Base-by-base conservation (phyloP, 2,329 filamentous ascomycete species). In the Penicillium concentricum region DNA sequence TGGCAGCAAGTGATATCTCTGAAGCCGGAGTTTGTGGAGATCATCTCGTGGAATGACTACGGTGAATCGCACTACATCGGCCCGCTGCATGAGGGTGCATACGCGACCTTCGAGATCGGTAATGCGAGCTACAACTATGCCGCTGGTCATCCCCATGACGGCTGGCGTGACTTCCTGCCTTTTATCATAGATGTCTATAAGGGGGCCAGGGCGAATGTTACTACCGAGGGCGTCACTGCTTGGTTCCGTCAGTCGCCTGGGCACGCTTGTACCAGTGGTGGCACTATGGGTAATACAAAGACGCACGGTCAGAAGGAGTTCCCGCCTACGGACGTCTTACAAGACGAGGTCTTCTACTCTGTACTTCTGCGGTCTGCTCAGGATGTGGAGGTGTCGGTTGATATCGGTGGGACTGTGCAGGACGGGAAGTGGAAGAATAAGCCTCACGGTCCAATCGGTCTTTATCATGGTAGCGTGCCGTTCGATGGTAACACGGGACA, bases 1-100 rank as follows among this genome's bases (percentile, higher is more conserved):
- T 87, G 84, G 85, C 71, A 77, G 50, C 77, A 85, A 57, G 77
- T 81, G 12, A 15, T 39, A 15, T 55, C 42, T 2, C 24, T 57
- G 18, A 39, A 54, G 18, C 44, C 54, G 10, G 41, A 46, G 2
- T 44, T 49, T 16, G 51, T 54, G 30, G 56, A 58, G 32, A 59
- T 59, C 12, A 59, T 59, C 44, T 57, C 57, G 5, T 59, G 57
- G 57, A 57, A 59, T 15, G 84, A 86, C 64, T 86, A 78, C 58
- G 83, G 83, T 34, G 84, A 86, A 67, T 81, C 82, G 2, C 54
- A 56, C n/a, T 56, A 56, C 20, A 56, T 56, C 20, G 54, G 54
- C 12, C 52, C 52, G 13, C 20, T 55, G 22, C 52, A 55, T 43
- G 52, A 55, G 13, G 52, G 39, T 28, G 38, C 52, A 22, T 55